Percentiles rank a stretch among this genome's conserved stretches.
phyloP scores from a whole-genome alignment of 2,329 filamentous ascomycete genomes.

The Botrytis fragariae region DNA sequence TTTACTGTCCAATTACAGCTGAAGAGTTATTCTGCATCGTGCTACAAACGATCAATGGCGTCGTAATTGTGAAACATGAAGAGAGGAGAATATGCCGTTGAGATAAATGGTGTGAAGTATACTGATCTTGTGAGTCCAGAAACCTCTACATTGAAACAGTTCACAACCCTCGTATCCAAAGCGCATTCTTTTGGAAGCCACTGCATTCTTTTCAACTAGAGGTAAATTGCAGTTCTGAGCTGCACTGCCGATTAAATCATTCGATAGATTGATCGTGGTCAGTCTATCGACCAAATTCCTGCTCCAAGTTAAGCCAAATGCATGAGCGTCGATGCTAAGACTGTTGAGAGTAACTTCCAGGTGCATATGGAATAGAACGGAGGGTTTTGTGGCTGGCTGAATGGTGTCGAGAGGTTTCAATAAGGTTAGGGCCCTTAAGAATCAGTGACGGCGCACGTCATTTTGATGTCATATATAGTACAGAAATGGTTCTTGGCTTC shows the following conservation, averaged over 20 bases:
- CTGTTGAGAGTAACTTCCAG: not conserved
- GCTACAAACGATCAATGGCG: not conserved
- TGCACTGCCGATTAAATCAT: not conserved
- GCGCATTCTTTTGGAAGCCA: not conserved
- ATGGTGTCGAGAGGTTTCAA: too few species aligned
- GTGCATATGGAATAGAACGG: not conserved
- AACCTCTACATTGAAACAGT: too few species aligned
- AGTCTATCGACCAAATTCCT: too few species aligned
- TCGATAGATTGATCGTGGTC: too few species aligned
- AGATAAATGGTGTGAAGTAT: not conserved
- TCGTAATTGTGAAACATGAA: not conserved
- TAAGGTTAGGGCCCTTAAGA: too few species aligned
- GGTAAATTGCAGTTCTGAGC: fast-evolving
- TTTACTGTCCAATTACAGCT: not conserved
- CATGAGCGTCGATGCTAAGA: not conserved
- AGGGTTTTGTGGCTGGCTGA: not conserved
- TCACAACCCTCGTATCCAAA: not conserved
- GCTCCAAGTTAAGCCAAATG: not conserved
- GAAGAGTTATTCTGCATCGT: not conserved
- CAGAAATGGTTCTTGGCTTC: too few species aligned
- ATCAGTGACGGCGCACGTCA: too few species aligned
- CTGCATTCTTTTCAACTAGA: not conserved
- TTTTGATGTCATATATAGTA: too few species aligned
- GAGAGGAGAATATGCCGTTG: not conserved
- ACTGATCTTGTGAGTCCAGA: not conserved